phyloP scores from a whole-genome alignment of 257 asterid species.

The Craterostigma plantagineum region DNA sequence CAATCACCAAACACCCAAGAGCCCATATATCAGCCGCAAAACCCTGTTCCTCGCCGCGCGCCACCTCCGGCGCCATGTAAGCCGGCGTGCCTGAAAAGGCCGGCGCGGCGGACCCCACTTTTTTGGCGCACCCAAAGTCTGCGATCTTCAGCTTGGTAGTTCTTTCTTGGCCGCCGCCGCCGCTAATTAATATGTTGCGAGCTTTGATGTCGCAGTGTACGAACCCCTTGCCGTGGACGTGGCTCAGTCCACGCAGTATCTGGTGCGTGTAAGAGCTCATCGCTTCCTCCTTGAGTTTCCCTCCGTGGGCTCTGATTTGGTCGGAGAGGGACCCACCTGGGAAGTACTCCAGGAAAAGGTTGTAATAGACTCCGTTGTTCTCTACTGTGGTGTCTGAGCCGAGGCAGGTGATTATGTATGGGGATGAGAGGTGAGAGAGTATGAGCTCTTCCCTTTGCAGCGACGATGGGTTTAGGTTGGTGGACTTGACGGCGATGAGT shows the following conservation, averaged over 20 bases:
- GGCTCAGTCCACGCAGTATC: constrained; percentile 35
- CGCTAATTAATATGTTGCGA: constrained; percentile 28
- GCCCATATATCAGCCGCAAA: constrained; percentile 81
- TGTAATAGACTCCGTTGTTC: constrained; percentile 11
- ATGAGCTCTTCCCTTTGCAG: constrained; percentile 34
- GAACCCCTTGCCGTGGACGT: constrained; percentile 34
- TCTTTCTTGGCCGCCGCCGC: constrained; percentile 27
- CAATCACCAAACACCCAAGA: constrained; percentile 51
- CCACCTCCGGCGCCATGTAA: constrained; percentile 88
- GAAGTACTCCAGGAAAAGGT: constrained; percentile 58
- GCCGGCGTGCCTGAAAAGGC: constrained; percentile 61
- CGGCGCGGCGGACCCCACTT: constrained; percentile 7
- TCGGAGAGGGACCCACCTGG: constrained; percentile 67
- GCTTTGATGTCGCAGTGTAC: constrained; percentile 77
- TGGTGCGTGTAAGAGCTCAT: constrained; percentile 23
- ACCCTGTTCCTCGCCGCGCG: constrained; percentile 65
- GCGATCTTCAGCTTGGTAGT: constrained; percentile 55
- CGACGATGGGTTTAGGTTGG: constrained; percentile 23
- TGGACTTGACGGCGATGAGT: constrained; percentile 56
- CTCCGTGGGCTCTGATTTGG: constrained; percentile 28
- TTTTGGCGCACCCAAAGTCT: constrained; percentile 65
- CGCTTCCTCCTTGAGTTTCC: constrained; percentile 21
- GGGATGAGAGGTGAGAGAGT: constrained; percentile 48
- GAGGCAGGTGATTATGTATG: constrained; percentile 28
- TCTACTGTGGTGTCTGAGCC: constrained; percentile 37